Evolutionary conservation across 441 rosid species (phyloP).

Genomic region (Corymbia calophylla): DNA sequence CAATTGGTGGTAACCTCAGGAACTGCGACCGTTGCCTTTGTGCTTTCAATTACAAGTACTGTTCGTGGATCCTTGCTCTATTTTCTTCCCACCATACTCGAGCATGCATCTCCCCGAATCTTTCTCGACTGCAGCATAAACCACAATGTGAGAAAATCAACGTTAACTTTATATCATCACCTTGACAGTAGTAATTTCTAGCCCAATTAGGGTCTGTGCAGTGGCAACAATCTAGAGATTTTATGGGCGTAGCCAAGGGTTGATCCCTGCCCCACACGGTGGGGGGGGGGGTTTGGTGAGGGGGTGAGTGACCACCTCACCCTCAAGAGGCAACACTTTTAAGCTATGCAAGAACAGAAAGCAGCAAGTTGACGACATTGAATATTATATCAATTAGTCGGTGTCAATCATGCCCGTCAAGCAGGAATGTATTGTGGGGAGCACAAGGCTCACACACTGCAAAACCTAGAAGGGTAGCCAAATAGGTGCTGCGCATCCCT

Average conservation of each 20-base stretch:
- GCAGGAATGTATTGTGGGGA: background rate
- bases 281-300: too few species aligned
- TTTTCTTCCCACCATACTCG: constrained; percentile 98
- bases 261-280: too few species aligned
- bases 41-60: constrained; percentile 35
- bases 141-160: background rate
- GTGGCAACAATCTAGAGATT: background rate
- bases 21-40: background rate
- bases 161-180: background rate
- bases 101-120: constrained; percentile 96
- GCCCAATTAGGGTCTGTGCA: background rate
- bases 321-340: too few species aligned
- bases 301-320: too few species aligned
- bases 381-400: too few species aligned
- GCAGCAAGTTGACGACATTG: too few species aligned
- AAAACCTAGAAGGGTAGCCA: background rate
- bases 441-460: background rate
- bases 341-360: too few species aligned
- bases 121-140: constrained; percentile 70
- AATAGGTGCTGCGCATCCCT: background rate
- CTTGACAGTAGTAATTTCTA: background rate
- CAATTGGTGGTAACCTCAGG: background rate
- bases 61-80: constrained; percentile 88
- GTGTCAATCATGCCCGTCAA: background rate
- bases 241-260: background rate